Percentiles rank a stretch among this genome's conserved stretches.
Evolutionary conservation across 1,284 basidiomycete species (phyloP).

Genomic region (Chiua sp.): DNA sequence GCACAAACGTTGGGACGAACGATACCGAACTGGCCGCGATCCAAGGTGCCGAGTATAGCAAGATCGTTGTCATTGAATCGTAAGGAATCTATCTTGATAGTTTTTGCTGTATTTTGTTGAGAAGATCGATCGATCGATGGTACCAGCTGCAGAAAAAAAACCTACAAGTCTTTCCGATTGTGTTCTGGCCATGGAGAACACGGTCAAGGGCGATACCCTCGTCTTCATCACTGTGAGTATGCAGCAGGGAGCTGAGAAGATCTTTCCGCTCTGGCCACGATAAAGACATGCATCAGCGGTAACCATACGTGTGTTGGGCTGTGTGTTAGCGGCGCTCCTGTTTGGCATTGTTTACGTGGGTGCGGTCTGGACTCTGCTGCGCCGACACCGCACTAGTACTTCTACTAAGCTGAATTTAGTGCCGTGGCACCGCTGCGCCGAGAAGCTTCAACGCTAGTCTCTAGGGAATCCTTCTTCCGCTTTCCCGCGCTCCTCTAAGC

Average conservation of each 20-base stretch:
- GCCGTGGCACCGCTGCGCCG: too few relatives aligned
- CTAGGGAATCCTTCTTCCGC: too few relatives aligned
- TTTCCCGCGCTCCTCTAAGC: too few relatives aligned
- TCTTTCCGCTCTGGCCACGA: conserved; percentile 73
- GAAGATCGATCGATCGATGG: neutral
- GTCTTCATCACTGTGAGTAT: conserved; percentile 63
- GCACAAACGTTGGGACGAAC: conserved; percentile 52
- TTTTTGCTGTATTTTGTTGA: conserved; percentile 54
- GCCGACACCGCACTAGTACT: too few relatives aligned
- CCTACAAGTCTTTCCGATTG: conserved; percentile 74
- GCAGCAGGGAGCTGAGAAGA: conserved; percentile 61
- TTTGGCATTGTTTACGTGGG: neutral
- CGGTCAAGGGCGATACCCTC: conserved; percentile 70
- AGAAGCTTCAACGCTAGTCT: too few relatives aligned
- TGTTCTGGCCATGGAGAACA: conserved; percentile 73
- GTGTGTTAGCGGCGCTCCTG: neutral
- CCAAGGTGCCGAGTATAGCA: conserved; percentile 68
- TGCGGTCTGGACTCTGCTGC: too few relatives aligned
- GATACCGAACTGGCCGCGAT: conserved; percentile 84
- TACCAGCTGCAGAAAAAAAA: conserved; percentile 5
- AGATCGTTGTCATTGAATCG: conserved; percentile 76
- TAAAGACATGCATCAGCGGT: conserved; percentile 69
- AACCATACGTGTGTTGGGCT: too few relatives aligned
- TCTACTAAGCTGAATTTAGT: too few relatives aligned
- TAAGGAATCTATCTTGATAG: conserved; percentile 64